phyloP scores from a whole-genome alignment of 2,329 filamentous ascomycete species.

The Daldinia sp. region DNA sequence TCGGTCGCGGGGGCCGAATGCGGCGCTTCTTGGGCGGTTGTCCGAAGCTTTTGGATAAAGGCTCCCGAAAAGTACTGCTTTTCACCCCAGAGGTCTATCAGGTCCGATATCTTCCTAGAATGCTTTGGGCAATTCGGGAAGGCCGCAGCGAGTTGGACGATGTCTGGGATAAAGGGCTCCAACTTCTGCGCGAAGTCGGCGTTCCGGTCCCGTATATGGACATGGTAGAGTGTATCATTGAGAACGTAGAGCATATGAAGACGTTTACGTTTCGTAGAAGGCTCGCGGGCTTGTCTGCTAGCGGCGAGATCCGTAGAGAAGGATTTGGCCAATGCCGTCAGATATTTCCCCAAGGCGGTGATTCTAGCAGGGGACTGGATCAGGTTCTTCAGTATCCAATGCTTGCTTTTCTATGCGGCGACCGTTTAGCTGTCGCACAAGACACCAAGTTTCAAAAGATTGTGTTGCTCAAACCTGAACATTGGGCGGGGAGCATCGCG shows the following conservation, averaged over 20 bases:
- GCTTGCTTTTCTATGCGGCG: conserved; percentile 78
- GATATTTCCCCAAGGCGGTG: conserved; percentile 76
- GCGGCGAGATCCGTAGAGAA: conserved; percentile 50
- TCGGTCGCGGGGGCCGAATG: conserved; percentile 32
- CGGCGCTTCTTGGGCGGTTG: conserved; percentile 58
- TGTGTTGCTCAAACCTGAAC: conserved; percentile 81
- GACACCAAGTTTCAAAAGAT: conserved; percentile 52
- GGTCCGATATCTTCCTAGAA: conserved; percentile 66
- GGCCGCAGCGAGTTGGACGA: conserved; percentile 66
- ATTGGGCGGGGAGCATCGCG: conserved; percentile 79
- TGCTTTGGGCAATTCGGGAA: conserved; percentile 71
- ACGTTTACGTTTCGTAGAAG: conserved; percentile 72
- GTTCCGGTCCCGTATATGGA: conserved; percentile 59
- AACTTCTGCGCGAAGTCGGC: conserved; percentile 63
- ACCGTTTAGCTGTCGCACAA: conserved; percentile 48
- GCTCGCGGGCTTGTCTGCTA: conserved; percentile 49
- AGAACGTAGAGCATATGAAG: conserved; percentile 81
- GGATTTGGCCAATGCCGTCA: conserved; percentile 72
- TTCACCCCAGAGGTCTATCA: conserved; percentile 76
- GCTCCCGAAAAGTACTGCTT: conserved; percentile 67
- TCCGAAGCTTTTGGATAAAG: conserved; percentile 65
- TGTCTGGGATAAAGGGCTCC: conserved; percentile 65
- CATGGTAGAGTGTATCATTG: conserved; percentile 80
- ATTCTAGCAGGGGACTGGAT: conserved; percentile 72
- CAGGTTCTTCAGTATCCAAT: conserved; percentile 80